Conservation (phyloP, 2,329 filamentous ascomycete species). For the Drechslerella coelobrocha region DNA sequence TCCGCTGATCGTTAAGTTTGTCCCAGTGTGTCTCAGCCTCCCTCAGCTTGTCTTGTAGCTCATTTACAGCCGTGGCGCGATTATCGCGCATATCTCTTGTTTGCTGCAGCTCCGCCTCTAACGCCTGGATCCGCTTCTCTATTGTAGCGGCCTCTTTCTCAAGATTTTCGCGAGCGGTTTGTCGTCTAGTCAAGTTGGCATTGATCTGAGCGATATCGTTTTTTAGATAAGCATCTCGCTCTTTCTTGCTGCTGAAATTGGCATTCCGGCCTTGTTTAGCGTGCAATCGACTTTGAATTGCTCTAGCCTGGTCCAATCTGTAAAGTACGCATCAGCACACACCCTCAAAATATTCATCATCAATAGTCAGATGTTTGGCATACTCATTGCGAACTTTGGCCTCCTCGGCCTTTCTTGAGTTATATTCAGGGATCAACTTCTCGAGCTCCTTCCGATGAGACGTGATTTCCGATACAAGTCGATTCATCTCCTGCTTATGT, state of each 20-base stretch:
- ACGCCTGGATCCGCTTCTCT: constrained; percentile 71
- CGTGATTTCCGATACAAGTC: constrained; percentile 76
- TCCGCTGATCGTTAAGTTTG: constrained; percentile 81
- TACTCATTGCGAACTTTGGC: constrained; percentile 69
- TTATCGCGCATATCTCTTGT: constrained; percentile 77
- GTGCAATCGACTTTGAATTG: constrained; percentile 77
- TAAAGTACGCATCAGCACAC: constrained; percentile 13
- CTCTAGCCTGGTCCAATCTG: constrained; percentile 74
- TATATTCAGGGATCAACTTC: constrained; percentile 77
- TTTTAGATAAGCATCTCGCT: constrained; percentile 83
- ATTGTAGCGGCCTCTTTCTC: constrained; percentile 80
- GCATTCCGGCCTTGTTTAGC: constrained; percentile 90
- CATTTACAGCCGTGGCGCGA: constrained; percentile 75
- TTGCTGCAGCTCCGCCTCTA: constrained; percentile 75
- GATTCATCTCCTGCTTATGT: constrained; percentile 74
- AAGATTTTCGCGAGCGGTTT: constrained; percentile 82
- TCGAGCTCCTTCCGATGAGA: constrained; percentile 78
- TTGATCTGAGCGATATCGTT: constrained; percentile 82
- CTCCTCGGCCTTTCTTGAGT: constrained; percentile 75
- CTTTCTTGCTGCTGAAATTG: constrained; percentile 84
- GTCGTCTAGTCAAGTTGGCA: constrained; percentile 76
- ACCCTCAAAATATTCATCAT: neutral
- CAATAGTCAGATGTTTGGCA: neutral
- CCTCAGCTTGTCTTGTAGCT: constrained; percentile 75
- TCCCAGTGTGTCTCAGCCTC: constrained; percentile 79